phyloP scores from a whole-genome alignment of 805 yeast genomes.

The Nematodospora valgi region DNA sequence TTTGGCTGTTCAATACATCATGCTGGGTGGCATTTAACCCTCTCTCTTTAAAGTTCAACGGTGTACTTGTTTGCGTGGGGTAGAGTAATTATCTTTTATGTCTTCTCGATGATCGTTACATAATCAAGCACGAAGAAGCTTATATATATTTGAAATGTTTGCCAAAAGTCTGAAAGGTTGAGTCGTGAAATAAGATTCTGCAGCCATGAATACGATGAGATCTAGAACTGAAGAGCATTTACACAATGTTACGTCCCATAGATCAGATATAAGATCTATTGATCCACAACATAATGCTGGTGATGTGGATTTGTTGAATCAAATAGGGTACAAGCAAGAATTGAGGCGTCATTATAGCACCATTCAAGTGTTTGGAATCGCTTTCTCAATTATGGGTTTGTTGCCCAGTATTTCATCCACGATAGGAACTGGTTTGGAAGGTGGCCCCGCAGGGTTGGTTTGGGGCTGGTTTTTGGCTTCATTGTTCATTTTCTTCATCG shows the following conservation, averaged over 20 bases:
- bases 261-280: constrained; percentile 14
- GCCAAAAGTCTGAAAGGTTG: background rate
- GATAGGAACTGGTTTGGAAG: constrained; percentile 46
- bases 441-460: constrained; percentile 60
- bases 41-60: too few relatives aligned
- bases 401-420: constrained; percentile 59
- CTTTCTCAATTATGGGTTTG: constrained; percentile 67
- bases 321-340: constrained; percentile 69
- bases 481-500: constrained; percentile 50
- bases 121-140: too few relatives aligned
- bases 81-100: background rate
- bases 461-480: constrained; percentile 72
- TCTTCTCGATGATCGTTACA: too few relatives aligned
- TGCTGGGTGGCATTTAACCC: too few relatives aligned
- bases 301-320: constrained; percentile 23
- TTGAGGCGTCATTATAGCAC: constrained; percentile 56
- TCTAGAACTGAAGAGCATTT: constrained; percentile 9
- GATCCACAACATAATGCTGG: constrained; percentile 10
- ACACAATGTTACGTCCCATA: constrained; percentile 13
- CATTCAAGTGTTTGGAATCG: constrained; percentile 62
- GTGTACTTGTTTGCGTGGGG: too few relatives aligned
- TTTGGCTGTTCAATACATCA: too few relatives aligned
- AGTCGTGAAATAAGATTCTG: background rate
- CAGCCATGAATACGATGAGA: constrained; percentile 5
- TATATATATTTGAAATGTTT: too few relatives aligned